Evolutionary conservation across 768 basidiomycete genomes (phyloP).

Genomic region (Suillus tomentosus): DNA sequence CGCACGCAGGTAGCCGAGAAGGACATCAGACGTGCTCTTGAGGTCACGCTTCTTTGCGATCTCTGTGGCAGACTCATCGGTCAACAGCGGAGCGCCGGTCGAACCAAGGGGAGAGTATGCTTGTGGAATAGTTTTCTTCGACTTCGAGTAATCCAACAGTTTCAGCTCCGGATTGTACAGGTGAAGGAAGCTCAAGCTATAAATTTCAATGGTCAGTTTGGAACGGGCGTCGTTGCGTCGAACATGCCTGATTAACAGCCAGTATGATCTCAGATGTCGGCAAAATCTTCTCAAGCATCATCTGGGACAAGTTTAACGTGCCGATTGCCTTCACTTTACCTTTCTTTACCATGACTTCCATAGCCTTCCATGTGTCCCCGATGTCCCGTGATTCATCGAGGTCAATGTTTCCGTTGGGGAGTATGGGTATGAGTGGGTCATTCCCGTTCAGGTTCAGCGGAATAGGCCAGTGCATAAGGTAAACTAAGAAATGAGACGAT

Average conservation of each 20-base stretch:
- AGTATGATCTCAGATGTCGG: constrained; percentile 67
- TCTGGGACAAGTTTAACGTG: constrained; percentile 74
- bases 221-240: not conserved
- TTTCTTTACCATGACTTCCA: constrained; percentile 72
- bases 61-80: too few relatives aligned
- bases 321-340: constrained; percentile 71
- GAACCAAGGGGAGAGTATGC: too few relatives aligned
- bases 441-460: constrained; percentile 69
- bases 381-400: constrained; percentile 66
- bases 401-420: constrained; percentile 64
- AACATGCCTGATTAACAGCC: constrained; percentile 67
- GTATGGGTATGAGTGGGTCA: constrained; percentile 55
- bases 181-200: constrained; percentile 73
- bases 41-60: too few relatives aligned
- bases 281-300: constrained; percentile 71
- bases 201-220: not conserved
- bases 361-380: constrained; percentile 78
- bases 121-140: too few relatives aligned
- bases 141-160: too few relatives aligned
- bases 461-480: constrained; percentile 81
- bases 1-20: too few relatives aligned
- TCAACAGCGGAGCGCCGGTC: too few relatives aligned
- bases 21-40: too few relatives aligned
- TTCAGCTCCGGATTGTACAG: constrained; percentile 75
- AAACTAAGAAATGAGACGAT: constrained; percentile 40